Evolutionary conservation across 2,329 filamentous ascomycete species (phyloP).

Genomic region (Verruconis gallopava): DNA sequence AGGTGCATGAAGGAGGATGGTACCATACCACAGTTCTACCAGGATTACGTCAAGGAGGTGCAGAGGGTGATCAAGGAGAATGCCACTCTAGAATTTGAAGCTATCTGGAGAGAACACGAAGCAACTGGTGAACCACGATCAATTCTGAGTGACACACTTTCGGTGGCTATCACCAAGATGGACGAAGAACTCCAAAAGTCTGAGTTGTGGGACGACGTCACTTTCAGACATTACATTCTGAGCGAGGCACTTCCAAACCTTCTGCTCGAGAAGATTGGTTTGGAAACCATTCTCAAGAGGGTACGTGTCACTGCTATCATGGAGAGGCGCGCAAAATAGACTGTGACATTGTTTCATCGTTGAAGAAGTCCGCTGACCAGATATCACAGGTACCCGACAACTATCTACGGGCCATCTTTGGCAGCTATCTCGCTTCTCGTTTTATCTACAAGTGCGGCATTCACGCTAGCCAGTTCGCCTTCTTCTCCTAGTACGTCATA

Average conservation of each 20-base stretch:
- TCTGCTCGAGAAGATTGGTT: constrained; percentile 75
- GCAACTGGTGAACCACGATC: constrained; percentile 67
- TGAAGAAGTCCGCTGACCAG: constrained; percentile 13
- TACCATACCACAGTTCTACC: constrained; percentile 77
- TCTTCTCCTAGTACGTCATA: constrained; percentile 83
- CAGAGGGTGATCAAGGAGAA: constrained; percentile 87
- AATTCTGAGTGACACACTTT: constrained; percentile 82
- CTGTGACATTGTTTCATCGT: neutral
- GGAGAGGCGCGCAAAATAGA: too few species aligned
- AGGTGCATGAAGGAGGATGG: constrained; percentile 70
- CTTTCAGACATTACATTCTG: constrained; percentile 65
- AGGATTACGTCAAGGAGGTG: constrained; percentile 81
- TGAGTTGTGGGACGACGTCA: constrained; percentile 75
- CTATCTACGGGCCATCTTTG: constrained; percentile 91
- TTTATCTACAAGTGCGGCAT: constrained; percentile 96
- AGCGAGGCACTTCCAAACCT: constrained; percentile 75
- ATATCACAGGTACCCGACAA: constrained; percentile 59
- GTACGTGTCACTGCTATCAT: constrained; percentile 33
- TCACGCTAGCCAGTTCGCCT: constrained; percentile 87
- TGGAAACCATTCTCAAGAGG: constrained; percentile 73
- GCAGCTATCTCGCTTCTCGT: constrained; percentile 83
- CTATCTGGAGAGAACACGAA: constrained; percentile 91
- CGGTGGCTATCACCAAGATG: constrained; percentile 83
- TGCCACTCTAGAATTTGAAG: constrained; percentile 87
- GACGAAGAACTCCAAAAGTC: constrained; percentile 94